phyloP scores from a whole-genome alignment of 257 asterid species.

The Capsicum pubescens region DNA sequence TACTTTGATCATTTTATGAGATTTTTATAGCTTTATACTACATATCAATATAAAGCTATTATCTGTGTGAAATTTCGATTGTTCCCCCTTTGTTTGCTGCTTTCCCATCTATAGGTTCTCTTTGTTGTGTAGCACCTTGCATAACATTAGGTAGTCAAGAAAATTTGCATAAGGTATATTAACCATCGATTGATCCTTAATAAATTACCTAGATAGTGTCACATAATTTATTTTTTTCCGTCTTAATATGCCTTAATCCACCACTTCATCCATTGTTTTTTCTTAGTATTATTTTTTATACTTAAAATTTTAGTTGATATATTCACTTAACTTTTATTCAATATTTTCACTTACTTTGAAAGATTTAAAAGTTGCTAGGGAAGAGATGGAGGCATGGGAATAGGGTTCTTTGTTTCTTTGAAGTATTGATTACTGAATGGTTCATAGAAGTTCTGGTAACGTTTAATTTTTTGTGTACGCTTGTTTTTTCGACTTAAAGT shows the following conservation, averaged over 20 bases:
- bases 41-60: background rate
- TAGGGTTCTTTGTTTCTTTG: slow-evolving; percentile 33
- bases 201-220: background rate
- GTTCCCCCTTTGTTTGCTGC: background rate
- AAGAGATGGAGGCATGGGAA: slow-evolving; percentile 16
- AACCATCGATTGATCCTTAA: background rate
- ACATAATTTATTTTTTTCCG: background rate
- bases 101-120: background rate
- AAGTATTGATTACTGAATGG: slow-evolving; percentile 26
- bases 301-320: background rate
- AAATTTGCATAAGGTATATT: background rate
- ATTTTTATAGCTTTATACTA: too few relatives aligned
- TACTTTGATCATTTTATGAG: too few relatives aligned
- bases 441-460: background rate
- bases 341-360: background rate
- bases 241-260: background rate
- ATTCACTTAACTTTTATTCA: too few relatives aligned
- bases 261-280: background rate
- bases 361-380: background rate
- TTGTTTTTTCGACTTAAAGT: background rate
- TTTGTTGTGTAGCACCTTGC: background rate
- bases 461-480: background rate
- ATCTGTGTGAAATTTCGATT: background rate
- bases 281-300: background rate
- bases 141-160: background rate